phyloP scores from a whole-genome alignment of 2,329 filamentous ascomycete genomes.

The Trichothecium roseum region DNA sequence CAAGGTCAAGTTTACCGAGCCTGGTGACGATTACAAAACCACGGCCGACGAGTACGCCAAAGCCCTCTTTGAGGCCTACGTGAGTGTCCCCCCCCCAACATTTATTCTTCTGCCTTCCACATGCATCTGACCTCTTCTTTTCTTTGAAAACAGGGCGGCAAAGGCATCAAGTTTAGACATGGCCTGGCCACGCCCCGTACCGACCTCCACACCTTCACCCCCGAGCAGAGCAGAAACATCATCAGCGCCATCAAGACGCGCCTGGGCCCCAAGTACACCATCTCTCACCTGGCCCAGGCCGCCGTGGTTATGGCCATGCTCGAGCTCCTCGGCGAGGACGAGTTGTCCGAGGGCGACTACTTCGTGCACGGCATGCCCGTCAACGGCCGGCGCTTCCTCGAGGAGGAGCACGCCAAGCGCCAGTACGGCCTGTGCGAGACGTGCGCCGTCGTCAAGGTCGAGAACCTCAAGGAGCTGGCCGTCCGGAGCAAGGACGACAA shows the following conservation, averaged over 20 bases:
- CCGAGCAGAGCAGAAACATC: slow-evolving; percentile 1
- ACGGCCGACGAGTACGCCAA: slow-evolving; percentile 1
- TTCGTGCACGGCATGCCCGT: slow-evolving; percentile 1
- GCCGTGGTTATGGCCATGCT: slow-evolving; percentile 5
- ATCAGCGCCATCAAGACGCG: slow-evolving; percentile 3
- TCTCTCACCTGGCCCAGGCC: slow-evolving; percentile 5
- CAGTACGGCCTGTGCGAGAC: slow-evolving; percentile 1
- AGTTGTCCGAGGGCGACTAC: not conserved
- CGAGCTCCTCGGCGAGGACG: not conserved
- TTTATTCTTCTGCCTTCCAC: not conserved
- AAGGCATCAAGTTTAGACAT: too few relatives aligned
- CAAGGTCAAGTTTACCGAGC: not conserved
- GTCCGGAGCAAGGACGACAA: slow-evolving; percentile 1
- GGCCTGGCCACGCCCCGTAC: slow-evolving; percentile 3
- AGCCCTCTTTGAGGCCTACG: not conserved
- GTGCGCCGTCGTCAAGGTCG: slow-evolving; percentile 1
- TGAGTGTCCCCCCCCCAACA: not conserved
- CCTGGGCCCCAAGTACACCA: slow-evolving; percentile 5
- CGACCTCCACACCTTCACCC: slow-evolving; percentile 2
- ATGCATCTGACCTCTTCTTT: too few relatives aligned
- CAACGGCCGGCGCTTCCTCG: slow-evolving; percentile 1
- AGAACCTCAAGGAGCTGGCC: slow-evolving; percentile 1
- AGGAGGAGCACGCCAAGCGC: not conserved
- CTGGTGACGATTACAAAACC: not conserved
- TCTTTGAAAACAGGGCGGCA: not conserved